Percentiles rank a stretch among this genome's conserved stretches.
These are phyloP conservation scores for Xylaria sp. DNA, from an alignment of 2,329 filamentous ascomycete genomes.

Conservation along the genomic window DNA sequence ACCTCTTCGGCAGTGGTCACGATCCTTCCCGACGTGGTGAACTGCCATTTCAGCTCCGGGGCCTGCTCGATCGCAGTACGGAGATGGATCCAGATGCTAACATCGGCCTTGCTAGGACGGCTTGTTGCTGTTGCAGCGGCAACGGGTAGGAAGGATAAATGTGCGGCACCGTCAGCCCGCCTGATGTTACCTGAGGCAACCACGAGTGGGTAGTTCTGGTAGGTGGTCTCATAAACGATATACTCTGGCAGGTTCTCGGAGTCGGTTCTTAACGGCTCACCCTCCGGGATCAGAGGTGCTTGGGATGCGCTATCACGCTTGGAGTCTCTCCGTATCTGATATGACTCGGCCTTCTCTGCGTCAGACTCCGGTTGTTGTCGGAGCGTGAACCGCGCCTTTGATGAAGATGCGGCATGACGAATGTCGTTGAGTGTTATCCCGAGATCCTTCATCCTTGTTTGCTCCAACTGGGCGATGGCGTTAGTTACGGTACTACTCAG, in stretches of 20 bases:
- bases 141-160: conserved; percentile 49
- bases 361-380: conserved; percentile 44
- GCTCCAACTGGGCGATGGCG: conserved; percentile 46
- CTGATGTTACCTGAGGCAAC: conserved; percentile 54
- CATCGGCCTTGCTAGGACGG: conserved; percentile 51
- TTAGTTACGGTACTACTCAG: conserved; percentile 13
- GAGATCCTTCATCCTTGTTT: conserved; percentile 50
- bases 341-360: conserved; percentile 46
- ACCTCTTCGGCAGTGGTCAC: conserved; percentile 50
- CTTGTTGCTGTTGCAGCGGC: conserved; percentile 46
- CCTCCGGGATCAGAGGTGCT: conserved; percentile 45
- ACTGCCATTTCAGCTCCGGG: conserved; percentile 51
- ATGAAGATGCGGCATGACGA: conserved; percentile 48
- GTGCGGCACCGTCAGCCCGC: conserved; percentile 52
- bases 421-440: conserved; percentile 52
- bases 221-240: conserved; percentile 57
- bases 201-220: conserved; percentile 56
- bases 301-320: conserved; percentile 43
- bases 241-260: conserved; percentile 53
- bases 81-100: conserved; percentile 56
- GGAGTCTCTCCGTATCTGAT: conserved; percentile 50
- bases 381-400: conserved; percentile 52
- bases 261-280: conserved; percentile 48
- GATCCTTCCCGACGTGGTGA: conserved; percentile 51
- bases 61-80: conserved; percentile 48